Evolutionary conservation across 2,329 filamentous ascomycete genomes (phyloP).

Genomic region (Tolypocladium album): DNA sequence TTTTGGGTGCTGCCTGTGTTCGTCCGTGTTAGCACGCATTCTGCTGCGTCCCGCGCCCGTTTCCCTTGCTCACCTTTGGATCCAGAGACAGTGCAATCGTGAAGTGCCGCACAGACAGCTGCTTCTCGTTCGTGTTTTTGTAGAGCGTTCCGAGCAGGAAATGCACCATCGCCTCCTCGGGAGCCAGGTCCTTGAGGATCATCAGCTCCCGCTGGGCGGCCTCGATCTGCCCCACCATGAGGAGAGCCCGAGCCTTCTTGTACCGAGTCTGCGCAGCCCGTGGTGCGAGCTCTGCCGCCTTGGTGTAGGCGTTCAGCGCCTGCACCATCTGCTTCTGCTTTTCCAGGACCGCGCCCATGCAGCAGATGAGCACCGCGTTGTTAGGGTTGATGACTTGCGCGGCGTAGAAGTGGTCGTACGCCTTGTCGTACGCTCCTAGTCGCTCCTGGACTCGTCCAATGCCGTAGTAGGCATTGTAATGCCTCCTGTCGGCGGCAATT

Average conservation of each 20-base stretch:
- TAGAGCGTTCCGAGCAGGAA: constrained; percentile 84
- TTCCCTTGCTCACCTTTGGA: constrained; percentile 61
- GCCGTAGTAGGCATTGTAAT: constrained; percentile 99
- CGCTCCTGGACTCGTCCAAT: constrained; percentile 76
- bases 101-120: constrained; percentile 81
- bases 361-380: constrained; percentile 85
- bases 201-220: constrained; percentile 73
- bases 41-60: not conserved
- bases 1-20: constrained; percentile 71
- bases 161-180: constrained; percentile 92
- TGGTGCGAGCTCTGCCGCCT: constrained; percentile 74
- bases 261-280: constrained; percentile 75
- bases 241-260: constrained; percentile 81
- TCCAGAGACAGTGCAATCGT: constrained; percentile 92
- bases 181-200: constrained; percentile 81
- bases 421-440: constrained; percentile 81
- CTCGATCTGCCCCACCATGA: constrained; percentile 61
- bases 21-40: not conserved
- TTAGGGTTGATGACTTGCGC: constrained; percentile 86
- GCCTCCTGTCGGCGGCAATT: constrained; percentile 74
- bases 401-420: constrained; percentile 81
- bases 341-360: constrained; percentile 82
- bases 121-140: constrained; percentile 60
- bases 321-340: constrained; percentile 73
- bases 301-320: constrained; percentile 71